Conservation (phyloP, 805 yeast genomes). For the Wickerhamiella bombiphila region DNA sequence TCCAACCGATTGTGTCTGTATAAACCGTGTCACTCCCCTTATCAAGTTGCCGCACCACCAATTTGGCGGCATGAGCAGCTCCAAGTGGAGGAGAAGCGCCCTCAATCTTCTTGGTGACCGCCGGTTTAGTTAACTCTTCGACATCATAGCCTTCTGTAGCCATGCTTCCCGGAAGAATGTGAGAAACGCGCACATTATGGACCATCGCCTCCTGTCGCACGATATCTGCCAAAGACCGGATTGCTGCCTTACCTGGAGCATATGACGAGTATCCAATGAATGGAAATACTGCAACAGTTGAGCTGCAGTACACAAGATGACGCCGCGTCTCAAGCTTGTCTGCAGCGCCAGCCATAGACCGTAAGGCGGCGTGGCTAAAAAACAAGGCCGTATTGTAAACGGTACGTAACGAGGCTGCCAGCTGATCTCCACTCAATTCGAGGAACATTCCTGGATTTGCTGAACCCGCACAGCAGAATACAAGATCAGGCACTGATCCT, state of each 20-base stretch:
- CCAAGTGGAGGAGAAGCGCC: constrained; percentile 66
- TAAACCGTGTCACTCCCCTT: constrained; percentile 58
- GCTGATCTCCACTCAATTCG: constrained; percentile 45
- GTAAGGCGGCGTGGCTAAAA: constrained; percentile 47
- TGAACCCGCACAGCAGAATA: constrained; percentile 79
- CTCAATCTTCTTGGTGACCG: constrained; percentile 66
- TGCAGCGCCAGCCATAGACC: constrained; percentile 20
- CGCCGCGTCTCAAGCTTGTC: constrained; percentile 23
- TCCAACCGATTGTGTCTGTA: constrained; percentile 80
- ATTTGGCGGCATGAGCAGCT: constrained; percentile 50
- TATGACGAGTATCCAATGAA: constrained; percentile 86
- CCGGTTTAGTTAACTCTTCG: constrained; percentile 77
- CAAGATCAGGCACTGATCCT: constrained; percentile 44
- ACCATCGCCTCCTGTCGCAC: constrained; percentile 70
- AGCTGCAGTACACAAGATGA: constrained; percentile 51
- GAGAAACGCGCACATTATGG: constrained; percentile 52
- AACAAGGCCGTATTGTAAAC: constrained; percentile 65
- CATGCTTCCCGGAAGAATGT: constrained; percentile 81
- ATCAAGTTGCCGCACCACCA: constrained; percentile 40
- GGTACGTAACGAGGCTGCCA: constrained; percentile 45
- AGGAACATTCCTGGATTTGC: constrained; percentile 64
- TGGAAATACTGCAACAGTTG: constrained; percentile 70
- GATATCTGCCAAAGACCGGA: constrained; percentile 58
- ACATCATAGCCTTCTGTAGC: constrained; percentile 71
- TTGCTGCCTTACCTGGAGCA: constrained; percentile 77